Evolutionary conservation across 78 protist genomes (phyloP), one percentile per base, ranked within the genome.

Genomic region (Dictyostelium brefeldianum): DNA sequence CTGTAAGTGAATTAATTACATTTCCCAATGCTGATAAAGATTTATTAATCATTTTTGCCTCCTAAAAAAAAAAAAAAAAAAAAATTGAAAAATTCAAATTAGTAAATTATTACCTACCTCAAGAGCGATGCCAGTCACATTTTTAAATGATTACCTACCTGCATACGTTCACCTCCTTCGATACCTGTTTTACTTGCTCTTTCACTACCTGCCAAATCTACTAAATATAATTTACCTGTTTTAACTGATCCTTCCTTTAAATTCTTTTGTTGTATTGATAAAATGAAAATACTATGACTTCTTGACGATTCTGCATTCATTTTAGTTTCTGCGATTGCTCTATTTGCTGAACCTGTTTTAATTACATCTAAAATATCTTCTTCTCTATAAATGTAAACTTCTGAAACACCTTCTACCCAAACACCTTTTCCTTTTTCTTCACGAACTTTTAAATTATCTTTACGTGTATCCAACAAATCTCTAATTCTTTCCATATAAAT

Each of bases 171-270:
- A n/a, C n/a, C n/a, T n/a, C n/a, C n/a, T n/a, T n/a, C n/a, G n/a
- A n/a, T n/a, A n/a, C n/a, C 14, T 1, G 99, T 98, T 81, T 98
- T 98, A 15, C 87, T 48, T 25, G 97, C 91, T 73, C 96, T 97
- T 78, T 98, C 99, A 22, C 96, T 93, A 18, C 99, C 98, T 25
- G 98, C 99, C 36, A 98, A 93, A 91, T 98, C 98, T 20, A 97
- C 98, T 36, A 98, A 89, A 77, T 95, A 95, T 50, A 98, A 80
- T 84, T 91, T 94, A 36, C 98, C 98, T 27, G 53, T 53, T 10
- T 94, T 78, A 0, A 27, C n/a, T 17, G 94, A 57, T 41, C 94
- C 94, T 10, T 71, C 90, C 47, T 48, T 41, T 48, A 70, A 17
- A 53, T 92, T 78, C 46, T 89, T 96, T 29, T 92, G 98, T 22